Evolutionary conservation across 2,329 filamentous ascomycete species (phyloP).

Genomic region (Myriosclerotinia duriaeana): DNA sequence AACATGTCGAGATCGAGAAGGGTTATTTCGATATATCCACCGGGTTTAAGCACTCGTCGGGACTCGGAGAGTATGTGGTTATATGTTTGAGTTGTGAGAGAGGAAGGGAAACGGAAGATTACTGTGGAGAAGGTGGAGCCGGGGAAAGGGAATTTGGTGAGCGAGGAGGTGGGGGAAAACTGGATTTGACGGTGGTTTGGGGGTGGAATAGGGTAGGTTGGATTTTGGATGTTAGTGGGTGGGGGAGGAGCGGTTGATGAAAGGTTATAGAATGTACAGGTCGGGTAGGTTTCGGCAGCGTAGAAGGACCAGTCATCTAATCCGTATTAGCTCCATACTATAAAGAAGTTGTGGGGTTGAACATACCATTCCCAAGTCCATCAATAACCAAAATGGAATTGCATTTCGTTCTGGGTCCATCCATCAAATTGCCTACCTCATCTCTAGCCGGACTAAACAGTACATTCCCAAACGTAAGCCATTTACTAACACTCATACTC

Average conservation of each 20-base stretch:
- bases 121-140: constrained; percentile 73
- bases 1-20: constrained; percentile 78
- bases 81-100: constrained; percentile 66
- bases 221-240: constrained; percentile 42
- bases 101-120: constrained; percentile 73
- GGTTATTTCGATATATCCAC: constrained; percentile 75
- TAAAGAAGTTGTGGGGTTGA: neutral
- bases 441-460: constrained; percentile 78
- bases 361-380: constrained; percentile 68
- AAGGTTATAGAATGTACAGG: constrained; percentile 74
- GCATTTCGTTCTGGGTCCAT: constrained; percentile 46
- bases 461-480: constrained; percentile 81
- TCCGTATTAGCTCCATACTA: constrained; percentile 10
- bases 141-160: constrained; percentile 70
- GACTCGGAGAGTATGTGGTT: constrained; percentile 71
- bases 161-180: constrained; percentile 44
- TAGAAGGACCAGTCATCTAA: constrained; percentile 82
- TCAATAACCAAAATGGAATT: constrained; percentile 74
- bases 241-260: constrained; percentile 53
- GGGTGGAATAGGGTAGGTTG: constrained; percentile 56
- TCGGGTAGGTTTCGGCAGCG: constrained; percentile 75
- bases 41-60: constrained; percentile 73
- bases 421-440: constrained; percentile 58
- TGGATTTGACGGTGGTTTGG: constrained; percentile 75
- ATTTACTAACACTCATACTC: constrained; percentile 83